Conservation (phyloP, 148 eudicot species). For the Gaultheria prostrata region DNA sequence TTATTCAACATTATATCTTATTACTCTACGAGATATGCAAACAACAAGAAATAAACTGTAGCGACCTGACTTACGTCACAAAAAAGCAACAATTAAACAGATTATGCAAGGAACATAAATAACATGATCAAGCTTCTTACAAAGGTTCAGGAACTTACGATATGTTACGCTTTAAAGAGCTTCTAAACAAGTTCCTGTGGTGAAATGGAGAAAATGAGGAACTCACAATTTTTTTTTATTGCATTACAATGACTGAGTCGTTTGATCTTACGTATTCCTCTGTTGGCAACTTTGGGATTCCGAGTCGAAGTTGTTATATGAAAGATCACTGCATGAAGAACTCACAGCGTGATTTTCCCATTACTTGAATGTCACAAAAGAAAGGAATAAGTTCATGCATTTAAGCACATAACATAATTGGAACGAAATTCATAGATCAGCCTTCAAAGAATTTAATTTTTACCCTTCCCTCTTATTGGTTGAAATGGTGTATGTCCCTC, state of each 20-base stretch:
- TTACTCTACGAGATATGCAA: too few species aligned
- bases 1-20: neutral
- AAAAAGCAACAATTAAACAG: neutral
- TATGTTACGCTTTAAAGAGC: constrained; percentile 8
- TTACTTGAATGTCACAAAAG: neutral
- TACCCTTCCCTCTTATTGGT: too few species aligned
- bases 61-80: neutral
- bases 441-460: neutral
- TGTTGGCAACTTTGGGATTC: constrained; percentile 15
- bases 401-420: neutral
- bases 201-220: neutral
- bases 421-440: neutral
- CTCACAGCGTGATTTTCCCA: neutral
- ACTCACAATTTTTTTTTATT: neutral
- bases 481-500: too few species aligned
- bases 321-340: constrained; percentile 27
- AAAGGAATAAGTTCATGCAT: neutral
- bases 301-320: constrained; percentile 26
- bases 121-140: neutral
- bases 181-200: constrained; percentile 29
- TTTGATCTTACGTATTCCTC: constrained; percentile 16
- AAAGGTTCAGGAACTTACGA: constrained; percentile 18
- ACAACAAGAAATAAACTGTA: neutral
- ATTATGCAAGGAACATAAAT: neutral
- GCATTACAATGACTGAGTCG: neutral